A percentile compares a stretch with the other conserved stretches of the same genome.
Evolutionary conservation across 176 grass and related monocot genomes (phyloP).

Genomic region (Ensete ventricosum): DNA sequence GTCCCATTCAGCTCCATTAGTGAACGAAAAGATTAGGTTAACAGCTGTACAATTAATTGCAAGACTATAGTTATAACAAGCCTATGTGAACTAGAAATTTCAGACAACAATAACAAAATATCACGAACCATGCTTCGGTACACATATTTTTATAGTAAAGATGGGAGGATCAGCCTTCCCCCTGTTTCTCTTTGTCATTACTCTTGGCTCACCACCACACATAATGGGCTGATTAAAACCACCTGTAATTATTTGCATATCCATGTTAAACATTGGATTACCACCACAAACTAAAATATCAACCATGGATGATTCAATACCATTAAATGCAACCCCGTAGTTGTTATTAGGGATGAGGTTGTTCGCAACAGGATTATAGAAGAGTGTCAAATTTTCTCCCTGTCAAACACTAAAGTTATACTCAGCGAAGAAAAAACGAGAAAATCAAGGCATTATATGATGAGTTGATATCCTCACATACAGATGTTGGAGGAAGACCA

Average conservation of each 20-base stretch:
- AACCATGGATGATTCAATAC: slow-evolving; percentile 15
- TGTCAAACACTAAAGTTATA: slow-evolving; percentile 7
- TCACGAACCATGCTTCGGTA: slow-evolving; percentile 57
- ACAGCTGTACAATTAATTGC: slow-evolving; percentile 43
- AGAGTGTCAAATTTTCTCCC: slow-evolving; percentile 72
- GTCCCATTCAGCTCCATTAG: slow-evolving; percentile 77
- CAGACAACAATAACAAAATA: background rate
- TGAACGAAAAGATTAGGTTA: slow-evolving; percentile 82
- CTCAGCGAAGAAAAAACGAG: background rate
- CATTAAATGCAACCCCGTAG: slow-evolving; percentile 86
- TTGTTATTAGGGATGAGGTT: slow-evolving; percentile 46
- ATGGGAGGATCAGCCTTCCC: slow-evolving; percentile 67
- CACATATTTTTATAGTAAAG: slow-evolving; percentile 70
- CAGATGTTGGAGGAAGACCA: slow-evolving; percentile 58
- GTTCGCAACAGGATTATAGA: slow-evolving; percentile 69
- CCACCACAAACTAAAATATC: background rate
- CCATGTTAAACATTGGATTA: background rate
- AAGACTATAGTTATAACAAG: background rate
- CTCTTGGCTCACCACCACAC: slow-evolving; percentile 82
- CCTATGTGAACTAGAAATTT: background rate
- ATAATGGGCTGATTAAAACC: slow-evolving; percentile 99
- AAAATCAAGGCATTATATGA: background rate
- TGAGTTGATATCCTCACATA: slow-evolving; percentile 14
- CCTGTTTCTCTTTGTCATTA: slow-evolving; percentile 69
- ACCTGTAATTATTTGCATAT: slow-evolving; percentile 26